Conservation (phyloP, 2,329 filamentous ascomycete genomes). For the Paraphaeosphaeria minitans region DNA sequence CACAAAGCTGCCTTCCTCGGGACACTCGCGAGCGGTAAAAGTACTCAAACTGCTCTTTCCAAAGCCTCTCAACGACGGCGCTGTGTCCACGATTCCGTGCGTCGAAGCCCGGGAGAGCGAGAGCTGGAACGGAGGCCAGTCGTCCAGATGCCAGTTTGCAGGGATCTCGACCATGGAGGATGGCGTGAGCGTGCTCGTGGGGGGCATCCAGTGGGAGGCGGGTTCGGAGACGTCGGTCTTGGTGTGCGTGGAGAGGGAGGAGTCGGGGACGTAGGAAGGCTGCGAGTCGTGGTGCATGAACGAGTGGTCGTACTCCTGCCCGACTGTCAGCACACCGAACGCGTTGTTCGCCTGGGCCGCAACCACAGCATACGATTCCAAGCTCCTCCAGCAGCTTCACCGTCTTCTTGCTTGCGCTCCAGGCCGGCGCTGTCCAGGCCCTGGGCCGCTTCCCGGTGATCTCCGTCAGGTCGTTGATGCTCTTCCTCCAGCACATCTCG, state of each 20-base stretch:
- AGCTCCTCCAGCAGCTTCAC: slow-evolving; percentile 49
- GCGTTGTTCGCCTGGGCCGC: neutral
- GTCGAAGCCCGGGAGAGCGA: slow-evolving; percentile 59
- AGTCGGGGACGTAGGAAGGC: slow-evolving; percentile 43
- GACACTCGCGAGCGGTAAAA: slow-evolving; percentile 49
- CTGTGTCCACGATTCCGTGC: slow-evolving; percentile 52
- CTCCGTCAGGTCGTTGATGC: slow-evolving; percentile 46
- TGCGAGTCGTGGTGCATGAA: slow-evolving; percentile 58
- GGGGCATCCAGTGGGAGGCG: slow-evolving; percentile 47
- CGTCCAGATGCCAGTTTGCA: slow-evolving; percentile 57
- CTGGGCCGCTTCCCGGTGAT: slow-evolving; percentile 49
- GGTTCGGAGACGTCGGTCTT: slow-evolving; percentile 39
- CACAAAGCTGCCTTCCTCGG: slow-evolving; percentile 50
- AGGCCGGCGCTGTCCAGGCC: slow-evolving; percentile 54
- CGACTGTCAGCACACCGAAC: neutral
- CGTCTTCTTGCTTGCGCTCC: slow-evolving; percentile 46
- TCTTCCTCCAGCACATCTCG: slow-evolving; percentile 44
- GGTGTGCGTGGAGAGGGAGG: slow-evolving; percentile 51
- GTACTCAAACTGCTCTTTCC: slow-evolving; percentile 55
- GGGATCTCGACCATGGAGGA: slow-evolving; percentile 52
- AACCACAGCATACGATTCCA: slow-evolving; percentile 36
- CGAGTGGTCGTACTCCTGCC: slow-evolving; percentile 56
- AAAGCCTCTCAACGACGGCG: slow-evolving; percentile 50
- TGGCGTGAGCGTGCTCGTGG: slow-evolving; percentile 40
- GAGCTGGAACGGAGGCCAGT: slow-evolving; percentile 53